phyloP scores from a whole-genome alignment of 2,329 filamentous ascomycete species.

The Exophiala dermatitidis region DNA sequence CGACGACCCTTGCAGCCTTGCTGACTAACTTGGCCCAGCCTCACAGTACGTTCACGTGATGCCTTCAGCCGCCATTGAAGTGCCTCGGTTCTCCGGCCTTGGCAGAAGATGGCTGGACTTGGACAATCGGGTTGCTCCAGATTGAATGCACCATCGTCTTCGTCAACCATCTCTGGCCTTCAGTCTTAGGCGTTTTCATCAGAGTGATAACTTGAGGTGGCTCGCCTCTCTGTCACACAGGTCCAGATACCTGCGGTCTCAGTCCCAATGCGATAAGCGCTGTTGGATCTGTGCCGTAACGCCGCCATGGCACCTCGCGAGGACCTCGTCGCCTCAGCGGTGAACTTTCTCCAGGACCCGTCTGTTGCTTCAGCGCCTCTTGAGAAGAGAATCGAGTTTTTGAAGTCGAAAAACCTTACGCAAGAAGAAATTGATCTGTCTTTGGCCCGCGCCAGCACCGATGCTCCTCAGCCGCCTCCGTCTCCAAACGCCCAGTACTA shows the following conservation, averaged over 20 bases:
- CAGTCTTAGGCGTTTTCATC: too few relatives aligned
- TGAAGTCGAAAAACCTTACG: slow-evolving; percentile 94
- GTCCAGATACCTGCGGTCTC: too few relatives aligned
- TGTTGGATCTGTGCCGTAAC: neutral
- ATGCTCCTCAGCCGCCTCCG: slow-evolving; percentile 40
- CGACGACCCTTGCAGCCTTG: neutral
- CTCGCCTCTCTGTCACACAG: too few relatives aligned
- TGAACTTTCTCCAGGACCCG: slow-evolving; percentile 81
- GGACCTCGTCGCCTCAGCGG: slow-evolving; percentile 80
- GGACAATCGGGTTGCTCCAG: neutral
- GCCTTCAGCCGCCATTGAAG: neutral
- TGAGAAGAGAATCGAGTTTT: slow-evolving; percentile 85
- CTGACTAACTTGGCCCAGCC: neutral
- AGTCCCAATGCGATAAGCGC: too few relatives aligned
- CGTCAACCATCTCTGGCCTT: neutral
- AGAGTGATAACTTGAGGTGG: too few relatives aligned
- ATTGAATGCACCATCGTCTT: neutral
- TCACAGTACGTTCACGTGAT: neutral
- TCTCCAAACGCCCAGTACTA: slow-evolving; percentile 34
- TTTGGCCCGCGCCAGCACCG: slow-evolving; percentile 53
- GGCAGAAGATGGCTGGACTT: neutral
- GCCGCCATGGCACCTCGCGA: slow-evolving; percentile 74
- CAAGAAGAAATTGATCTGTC: slow-evolving; percentile 89
- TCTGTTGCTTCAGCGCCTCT: slow-evolving; percentile 83
- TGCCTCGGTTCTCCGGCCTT: slow-evolving; percentile 1